A percentile compares a stretch with the other conserved stretches of the same genome.
These are phyloP conservation scores for Xerocomellus dryophilus DNA, from an alignment of 768 basidiomycete species.

Conservation along the genomic window DNA sequence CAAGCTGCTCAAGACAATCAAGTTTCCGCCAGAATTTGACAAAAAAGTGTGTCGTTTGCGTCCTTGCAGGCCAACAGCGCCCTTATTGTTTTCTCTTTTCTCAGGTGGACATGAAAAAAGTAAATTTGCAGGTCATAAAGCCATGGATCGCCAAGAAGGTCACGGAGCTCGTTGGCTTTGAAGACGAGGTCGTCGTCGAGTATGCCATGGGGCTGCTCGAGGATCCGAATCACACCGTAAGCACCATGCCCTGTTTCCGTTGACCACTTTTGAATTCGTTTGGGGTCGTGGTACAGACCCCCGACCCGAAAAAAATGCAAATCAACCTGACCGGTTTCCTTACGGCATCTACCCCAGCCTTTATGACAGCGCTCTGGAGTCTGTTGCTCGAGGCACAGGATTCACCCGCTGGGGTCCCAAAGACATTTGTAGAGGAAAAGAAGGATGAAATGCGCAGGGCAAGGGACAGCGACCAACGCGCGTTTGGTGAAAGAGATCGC, in stretches of 20 bases:
- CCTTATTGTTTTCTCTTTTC: neutral
- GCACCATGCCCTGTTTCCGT: conserved; percentile 19
- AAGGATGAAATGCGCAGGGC: conserved; percentile 85
- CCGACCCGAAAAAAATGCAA: conserved; percentile 95
- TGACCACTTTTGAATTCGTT: neutral
- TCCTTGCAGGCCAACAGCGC: neutral
- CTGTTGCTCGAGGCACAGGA: conserved; percentile 91
- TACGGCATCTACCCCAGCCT: conserved; percentile 76
- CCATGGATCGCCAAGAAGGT: conserved; percentile 97
- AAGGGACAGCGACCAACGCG: conserved; percentile 57
- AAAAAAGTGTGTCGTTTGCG: conserved; percentile 58
- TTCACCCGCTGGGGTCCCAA: conserved; percentile 85
- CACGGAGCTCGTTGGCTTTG: conserved; percentile 84
- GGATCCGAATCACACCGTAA: conserved; percentile 77
- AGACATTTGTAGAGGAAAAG: conserved; percentile 86
- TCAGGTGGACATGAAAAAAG: conserved; percentile 93
- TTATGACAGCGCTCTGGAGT: conserved; percentile 88
- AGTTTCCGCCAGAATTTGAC: conserved; percentile 87
- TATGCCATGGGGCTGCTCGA: conserved; percentile 95
- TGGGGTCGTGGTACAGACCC: conserved; percentile 47
- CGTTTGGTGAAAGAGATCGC: conserved; percentile 69
- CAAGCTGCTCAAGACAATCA: conserved; percentile 82
- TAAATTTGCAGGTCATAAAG: conserved; percentile 86
- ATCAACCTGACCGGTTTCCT: conserved; percentile 93
- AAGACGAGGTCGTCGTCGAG: conserved; percentile 96